Conservation (phyloP, 352 stramenopile species). For the Globisporangium megalacanthum region DNA sequence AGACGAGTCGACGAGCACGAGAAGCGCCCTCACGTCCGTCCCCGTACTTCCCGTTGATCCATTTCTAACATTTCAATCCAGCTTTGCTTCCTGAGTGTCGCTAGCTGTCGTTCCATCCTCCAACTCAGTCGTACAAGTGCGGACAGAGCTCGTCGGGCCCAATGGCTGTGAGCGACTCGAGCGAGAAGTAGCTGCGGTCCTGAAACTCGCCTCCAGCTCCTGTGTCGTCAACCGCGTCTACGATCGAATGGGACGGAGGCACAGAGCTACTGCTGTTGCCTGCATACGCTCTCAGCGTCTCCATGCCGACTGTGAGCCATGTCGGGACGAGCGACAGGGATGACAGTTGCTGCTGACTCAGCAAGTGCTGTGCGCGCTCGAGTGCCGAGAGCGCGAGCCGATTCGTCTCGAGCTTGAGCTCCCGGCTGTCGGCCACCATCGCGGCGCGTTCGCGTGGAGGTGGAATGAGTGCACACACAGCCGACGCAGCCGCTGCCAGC, state of each 20-base stretch:
- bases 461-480: conserved; percentile 47
- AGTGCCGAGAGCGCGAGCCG: conserved; percentile 35
- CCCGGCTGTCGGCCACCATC: conserved; percentile 41
- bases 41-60: no score
- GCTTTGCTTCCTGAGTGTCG: no score
- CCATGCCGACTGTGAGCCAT: conserved; percentile 24
- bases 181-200: conserved; percentile 53
- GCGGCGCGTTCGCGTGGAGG: conserved; percentile 26
- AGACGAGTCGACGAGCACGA: no score
- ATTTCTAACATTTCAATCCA: no score
- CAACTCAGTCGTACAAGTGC: conserved; percentile 31
- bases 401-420: conserved; percentile 56
- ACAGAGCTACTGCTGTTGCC: not conserved
- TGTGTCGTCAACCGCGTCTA: conserved; percentile 6
- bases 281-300: conserved; percentile 28
- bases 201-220: conserved; percentile 38
- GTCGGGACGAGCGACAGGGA: not conserved
- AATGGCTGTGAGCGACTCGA: conserved; percentile 50
- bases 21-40: no score
- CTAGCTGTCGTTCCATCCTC: no score
- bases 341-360: conserved; percentile 11
- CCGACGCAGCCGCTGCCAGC: conserved; percentile 38
- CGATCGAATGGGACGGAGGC: not conserved
- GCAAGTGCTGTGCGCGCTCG: conserved; percentile 37
- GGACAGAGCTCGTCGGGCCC: conserved; percentile 47